Evolutionary conservation across 202 grass and related monocot species (phyloP), one percentile per base, ranked within the genome.

Genomic region (Musa balbisiana): DNA sequence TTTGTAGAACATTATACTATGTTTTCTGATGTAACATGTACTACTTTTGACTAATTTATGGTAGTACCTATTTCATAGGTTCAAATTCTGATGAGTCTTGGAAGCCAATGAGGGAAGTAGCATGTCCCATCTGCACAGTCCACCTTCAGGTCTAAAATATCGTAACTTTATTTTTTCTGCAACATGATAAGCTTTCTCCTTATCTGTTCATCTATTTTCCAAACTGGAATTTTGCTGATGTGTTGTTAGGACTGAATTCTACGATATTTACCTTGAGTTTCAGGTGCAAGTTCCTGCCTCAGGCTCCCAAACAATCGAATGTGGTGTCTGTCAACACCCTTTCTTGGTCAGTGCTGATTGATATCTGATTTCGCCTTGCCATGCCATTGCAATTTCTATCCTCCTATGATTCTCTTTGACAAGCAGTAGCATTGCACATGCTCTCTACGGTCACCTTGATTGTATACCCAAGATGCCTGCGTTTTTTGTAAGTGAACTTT

Each of bases 281-380:
- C 76, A 78, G 76, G 76, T 78, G 24, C 76, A 78, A 54, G 76
- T 78, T 54, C 76, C 76, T 74, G 80, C 64, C 22, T 97, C 86
- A 67, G 93, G 93, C 33, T 92, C 93, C 62, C 87, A 97, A 82
- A 92, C 87, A 55, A 91, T 97, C 14, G 93, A 92, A 74, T 97
- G 93, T 67, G 93, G 93, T 51, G 84, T 97, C 26, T 97, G 93
- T 73, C 93, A 97, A 77, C 77, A 97, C 33, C 87, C 93, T 76
- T 97, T 97, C 87, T 87, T 92, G 63, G 84, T 97, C 51, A 92
- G 75, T 64, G 82, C 93, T 20, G 84, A 89, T 84, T 92, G 87
- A 92, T 68, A 12, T 19, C 9, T 49, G 15, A 49, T 68, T 26
- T 33, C 25, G 6, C 17, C 55, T n/a, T 58, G 55, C 55, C 55